Evolutionary conservation across 2,329 filamentous ascomycete species (phyloP).

Genomic region (Stemphylium vesicarium): DNA sequence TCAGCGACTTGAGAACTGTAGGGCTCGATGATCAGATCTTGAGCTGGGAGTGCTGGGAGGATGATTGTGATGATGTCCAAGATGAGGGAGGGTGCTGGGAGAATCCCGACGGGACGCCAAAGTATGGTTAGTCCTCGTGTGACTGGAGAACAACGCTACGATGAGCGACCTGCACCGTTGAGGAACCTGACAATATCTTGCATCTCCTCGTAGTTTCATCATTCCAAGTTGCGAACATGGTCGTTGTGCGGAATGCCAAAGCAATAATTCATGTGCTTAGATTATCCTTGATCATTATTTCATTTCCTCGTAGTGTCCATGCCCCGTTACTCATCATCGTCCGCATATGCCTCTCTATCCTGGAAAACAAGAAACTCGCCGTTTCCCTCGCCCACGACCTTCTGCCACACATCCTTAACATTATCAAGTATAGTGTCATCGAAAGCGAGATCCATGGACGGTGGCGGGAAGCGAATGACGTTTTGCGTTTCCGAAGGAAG

Average conservation of each 20-base stretch:
- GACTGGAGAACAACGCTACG: too few relatives aligned
- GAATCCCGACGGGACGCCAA: not conserved
- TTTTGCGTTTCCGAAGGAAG: constrained; percentile 44
- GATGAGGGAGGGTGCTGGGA: not conserved
- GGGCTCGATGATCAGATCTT: not conserved
- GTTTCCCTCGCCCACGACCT: constrained; percentile 61
- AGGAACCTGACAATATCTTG: too few relatives aligned
- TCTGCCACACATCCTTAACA: constrained; percentile 74
- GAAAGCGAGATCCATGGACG: constrained; percentile 72
- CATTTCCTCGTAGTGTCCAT: not conserved
- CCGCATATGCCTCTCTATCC: constrained; percentile 72
- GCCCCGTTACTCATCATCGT: constrained; percentile 51
- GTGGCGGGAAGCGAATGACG: constrained; percentile 63
- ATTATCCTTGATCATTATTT: not conserved
- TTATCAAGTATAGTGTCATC: constrained; percentile 71
- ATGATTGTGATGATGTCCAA: not conserved
- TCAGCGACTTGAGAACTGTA: not conserved
- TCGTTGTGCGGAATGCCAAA: not conserved
- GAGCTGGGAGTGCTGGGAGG: not conserved
- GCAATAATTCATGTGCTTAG: not conserved
- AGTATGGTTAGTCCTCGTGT: not conserved
- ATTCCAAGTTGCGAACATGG: not conserved
- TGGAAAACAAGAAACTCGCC: constrained; percentile 78
- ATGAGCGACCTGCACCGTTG: too few relatives aligned
- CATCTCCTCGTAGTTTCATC: too few relatives aligned